Evolutionary conservation across 805 yeast genomes (phyloP).

Genomic region (Kluyveromyces siamensis): DNA sequence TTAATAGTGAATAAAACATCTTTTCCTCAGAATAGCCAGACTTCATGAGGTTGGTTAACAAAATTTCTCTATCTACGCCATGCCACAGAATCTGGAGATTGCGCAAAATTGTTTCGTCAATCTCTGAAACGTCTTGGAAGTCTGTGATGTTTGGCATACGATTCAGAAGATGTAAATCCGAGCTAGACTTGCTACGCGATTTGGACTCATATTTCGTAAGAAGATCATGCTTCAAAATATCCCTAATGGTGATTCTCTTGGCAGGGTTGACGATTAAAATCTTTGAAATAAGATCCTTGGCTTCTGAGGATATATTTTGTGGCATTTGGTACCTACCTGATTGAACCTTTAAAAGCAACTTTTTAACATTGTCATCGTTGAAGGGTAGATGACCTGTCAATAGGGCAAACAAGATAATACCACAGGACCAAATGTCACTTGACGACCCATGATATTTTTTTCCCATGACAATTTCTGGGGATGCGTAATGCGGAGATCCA

Average conservation of each 20-base stretch:
- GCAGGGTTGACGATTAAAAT: slow-evolving; percentile 67
- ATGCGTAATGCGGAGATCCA: slow-evolving; percentile 85
- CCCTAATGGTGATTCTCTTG: slow-evolving; percentile 58
- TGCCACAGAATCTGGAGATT: slow-evolving; percentile 76
- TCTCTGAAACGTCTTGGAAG: slow-evolving; percentile 33
- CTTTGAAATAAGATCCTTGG: slow-evolving; percentile 52
- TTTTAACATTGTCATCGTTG: slow-evolving; percentile 73
- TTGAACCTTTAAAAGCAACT: slow-evolving; percentile 63
- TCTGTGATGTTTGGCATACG: slow-evolving; percentile 8
- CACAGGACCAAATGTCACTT: slow-evolving; percentile 85
- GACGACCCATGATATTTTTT: slow-evolving; percentile 75
- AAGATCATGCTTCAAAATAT: slow-evolving; percentile 69
- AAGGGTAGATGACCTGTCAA: slow-evolving; percentile 77
- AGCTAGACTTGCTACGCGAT: slow-evolving; percentile 20
- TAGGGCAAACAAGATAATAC: slow-evolving; percentile 70
- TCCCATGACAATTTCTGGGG: slow-evolving; percentile 79
- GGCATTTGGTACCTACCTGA: slow-evolving; percentile 73
- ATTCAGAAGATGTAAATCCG: slow-evolving; percentile 19
- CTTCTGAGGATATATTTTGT: slow-evolving; percentile 48
- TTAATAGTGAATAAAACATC: slow-evolving; percentile 64
- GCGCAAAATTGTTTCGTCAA: slow-evolving; percentile 66
- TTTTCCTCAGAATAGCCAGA: slow-evolving; percentile 63
- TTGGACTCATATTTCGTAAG: slow-evolving; percentile 48
- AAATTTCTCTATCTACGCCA: slow-evolving; percentile 53
- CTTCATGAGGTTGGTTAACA: slow-evolving; percentile 46